These are phyloP conservation scores for Primulina tabacum DNA, from an alignment of 257 asterid species.

Conservation along the genomic window DNA sequence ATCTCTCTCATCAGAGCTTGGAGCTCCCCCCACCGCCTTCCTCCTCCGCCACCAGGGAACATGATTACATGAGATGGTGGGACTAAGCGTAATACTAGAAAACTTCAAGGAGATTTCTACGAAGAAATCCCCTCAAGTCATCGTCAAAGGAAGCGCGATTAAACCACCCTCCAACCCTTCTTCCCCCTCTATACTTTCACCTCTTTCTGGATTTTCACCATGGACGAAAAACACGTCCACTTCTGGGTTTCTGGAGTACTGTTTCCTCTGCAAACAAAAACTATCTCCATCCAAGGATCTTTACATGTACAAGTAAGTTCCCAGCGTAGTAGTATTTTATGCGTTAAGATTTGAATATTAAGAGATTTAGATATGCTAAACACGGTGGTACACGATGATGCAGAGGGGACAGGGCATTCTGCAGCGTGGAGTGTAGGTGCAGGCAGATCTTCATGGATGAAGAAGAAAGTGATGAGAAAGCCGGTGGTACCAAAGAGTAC, in stretches of 20 bases:
- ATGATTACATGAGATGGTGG: slow-evolving; percentile 93
- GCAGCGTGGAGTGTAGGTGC: slow-evolving; percentile 89
- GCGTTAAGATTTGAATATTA: neutral
- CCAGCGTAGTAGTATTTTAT: neutral
- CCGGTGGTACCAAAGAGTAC: slow-evolving; percentile 43
- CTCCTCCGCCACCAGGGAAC: slow-evolving; percentile 16
- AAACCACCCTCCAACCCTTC: slow-evolving; percentile 35
- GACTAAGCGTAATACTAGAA: slow-evolving; percentile 81
- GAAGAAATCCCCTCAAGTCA: slow-evolving; percentile 41
- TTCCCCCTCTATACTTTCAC: slow-evolving; percentile 28
- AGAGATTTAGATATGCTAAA: neutral
- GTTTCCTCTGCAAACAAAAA: slow-evolving; percentile 69
- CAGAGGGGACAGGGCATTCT: slow-evolving; percentile 89
- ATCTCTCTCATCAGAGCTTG: slow-evolving; percentile 2
- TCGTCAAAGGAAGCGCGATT: slow-evolving; percentile 64
- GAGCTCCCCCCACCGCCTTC: slow-evolving; percentile 10
- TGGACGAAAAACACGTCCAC: slow-evolving; percentile 1
- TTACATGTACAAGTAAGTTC: slow-evolving; percentile 89
- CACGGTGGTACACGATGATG: neutral
- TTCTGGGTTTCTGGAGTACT: slow-evolving; percentile 56
- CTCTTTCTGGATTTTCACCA: slow-evolving; percentile 29
- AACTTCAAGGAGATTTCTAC: slow-evolving; percentile 31
- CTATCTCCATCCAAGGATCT: slow-evolving; percentile 77
- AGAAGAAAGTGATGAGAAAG: slow-evolving; percentile 40
- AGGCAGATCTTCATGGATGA: slow-evolving; percentile 90